A percentile compares a stretch with the other conserved stretches of the same genome.
Conservation (phyloP, 768 basidiomycete genomes). For the Megacollybia marginata region DNA sequence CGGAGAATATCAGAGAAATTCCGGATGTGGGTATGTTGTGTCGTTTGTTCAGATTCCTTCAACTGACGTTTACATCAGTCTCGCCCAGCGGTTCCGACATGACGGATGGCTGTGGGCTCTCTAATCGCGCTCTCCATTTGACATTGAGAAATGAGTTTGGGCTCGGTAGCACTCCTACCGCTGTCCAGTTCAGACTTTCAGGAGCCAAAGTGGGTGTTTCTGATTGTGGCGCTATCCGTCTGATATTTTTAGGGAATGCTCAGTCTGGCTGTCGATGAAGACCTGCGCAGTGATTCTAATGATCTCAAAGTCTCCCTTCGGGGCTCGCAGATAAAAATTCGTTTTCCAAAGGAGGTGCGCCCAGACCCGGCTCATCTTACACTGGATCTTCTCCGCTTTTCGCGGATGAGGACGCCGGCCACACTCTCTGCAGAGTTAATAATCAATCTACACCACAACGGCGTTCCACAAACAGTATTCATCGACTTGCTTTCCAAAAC, state of each 20-base stretch:
- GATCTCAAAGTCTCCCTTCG: constrained; percentile 21
- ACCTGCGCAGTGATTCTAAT: not conserved
- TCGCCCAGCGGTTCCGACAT: constrained; percentile 30
- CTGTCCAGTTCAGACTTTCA: constrained; percentile 41
- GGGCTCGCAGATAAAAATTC: constrained; percentile 41
- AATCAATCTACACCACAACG: constrained; percentile 38
- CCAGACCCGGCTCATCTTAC: constrained; percentile 36
- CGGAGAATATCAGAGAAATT: constrained; percentile 27
- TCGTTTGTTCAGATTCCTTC: not conserved
- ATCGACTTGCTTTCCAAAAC: constrained; percentile 13
- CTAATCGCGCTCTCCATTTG: constrained; percentile 30
- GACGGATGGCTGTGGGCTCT: constrained; percentile 51
- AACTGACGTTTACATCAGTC: constrained; percentile 13
- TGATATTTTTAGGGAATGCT: constrained; percentile 38
- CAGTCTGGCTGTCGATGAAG: constrained; percentile 3
- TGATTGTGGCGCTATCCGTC: not conserved
- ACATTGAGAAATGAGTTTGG: constrained; percentile 24
- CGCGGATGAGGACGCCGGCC: constrained; percentile 25
- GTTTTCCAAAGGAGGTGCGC: constrained; percentile 21
- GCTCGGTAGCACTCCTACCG: constrained; percentile 34
- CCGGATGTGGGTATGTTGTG: constrained; percentile 41
- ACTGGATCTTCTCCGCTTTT: constrained; percentile 43
- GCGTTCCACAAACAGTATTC: constrained; percentile 27
- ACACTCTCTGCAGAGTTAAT: constrained; percentile 35
- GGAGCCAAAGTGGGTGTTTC: constrained; percentile 36